phyloP scores from a whole-genome alignment of 2,329 filamentous ascomycete genomes.

The Botrytis paeoniae region DNA sequence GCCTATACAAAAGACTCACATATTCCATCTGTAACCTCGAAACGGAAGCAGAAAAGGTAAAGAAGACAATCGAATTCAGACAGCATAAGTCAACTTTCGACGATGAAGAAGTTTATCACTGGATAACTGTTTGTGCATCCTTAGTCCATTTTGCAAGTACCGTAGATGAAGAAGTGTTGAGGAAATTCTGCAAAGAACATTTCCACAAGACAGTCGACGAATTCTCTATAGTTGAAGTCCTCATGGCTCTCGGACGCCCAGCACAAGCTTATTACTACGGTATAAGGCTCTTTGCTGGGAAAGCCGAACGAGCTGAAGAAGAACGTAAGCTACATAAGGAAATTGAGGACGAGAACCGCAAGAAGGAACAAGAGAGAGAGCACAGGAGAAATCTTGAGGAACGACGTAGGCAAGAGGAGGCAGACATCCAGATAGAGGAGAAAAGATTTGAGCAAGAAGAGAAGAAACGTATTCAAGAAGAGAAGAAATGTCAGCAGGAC shows the following conservation, averaged over 20 bases:
- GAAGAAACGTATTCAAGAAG: neutral
- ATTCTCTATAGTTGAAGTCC: neutral
- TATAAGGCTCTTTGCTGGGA: neutral
- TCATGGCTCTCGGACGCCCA: neutral
- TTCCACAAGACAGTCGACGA: neutral
- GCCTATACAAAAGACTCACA: neutral
- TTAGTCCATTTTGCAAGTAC: neutral
- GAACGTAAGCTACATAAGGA: neutral
- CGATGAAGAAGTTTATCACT: constrained; percentile 9
- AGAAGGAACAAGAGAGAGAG: neutral
- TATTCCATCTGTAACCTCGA: neutral
- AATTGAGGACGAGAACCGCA: neutral
- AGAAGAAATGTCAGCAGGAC: neutral
- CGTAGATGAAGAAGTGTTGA: neutral
- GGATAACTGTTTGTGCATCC: constrained; percentile 1
- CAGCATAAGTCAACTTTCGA: constrained; percentile 12
- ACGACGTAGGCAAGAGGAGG: no score
- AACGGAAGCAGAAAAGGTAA: neutral
- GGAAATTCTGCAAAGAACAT: neutral
- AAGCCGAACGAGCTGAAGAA: neutral
- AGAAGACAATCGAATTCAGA: constrained; percentile 17
- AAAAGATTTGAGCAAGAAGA: neutral
- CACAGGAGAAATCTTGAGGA: neutral
- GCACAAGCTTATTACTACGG: constrained; percentile 12
- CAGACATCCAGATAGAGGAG: neutral